A percentile compares a stretch with the other conserved stretches of the same genome.
Evolutionary conservation across 495 filamentous ascomycete species (phyloP).

Genomic region (Schizothecium vesticola): DNA sequence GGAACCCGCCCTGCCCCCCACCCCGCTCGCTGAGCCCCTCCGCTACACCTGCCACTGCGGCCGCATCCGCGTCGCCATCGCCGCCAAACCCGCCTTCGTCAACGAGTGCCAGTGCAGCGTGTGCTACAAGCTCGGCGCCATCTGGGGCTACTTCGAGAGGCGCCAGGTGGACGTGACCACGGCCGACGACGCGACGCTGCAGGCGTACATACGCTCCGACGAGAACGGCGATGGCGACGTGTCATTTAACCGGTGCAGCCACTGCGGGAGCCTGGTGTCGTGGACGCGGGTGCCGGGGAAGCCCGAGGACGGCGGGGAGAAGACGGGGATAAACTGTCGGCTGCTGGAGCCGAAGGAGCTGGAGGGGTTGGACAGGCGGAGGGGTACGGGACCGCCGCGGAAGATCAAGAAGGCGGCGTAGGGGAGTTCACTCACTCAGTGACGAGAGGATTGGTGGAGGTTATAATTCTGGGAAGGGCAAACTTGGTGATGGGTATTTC

Average conservation of each 20-base stretch:
- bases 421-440: not conserved
- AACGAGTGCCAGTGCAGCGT: conserved; percentile 10
- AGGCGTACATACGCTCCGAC: conserved; percentile 1
- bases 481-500: not conserved
- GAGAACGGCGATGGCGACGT: not conserved
- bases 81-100: not conserved
- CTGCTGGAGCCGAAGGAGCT: not conserved
- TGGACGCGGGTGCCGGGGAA: not conserved
- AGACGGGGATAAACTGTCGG: not conserved
- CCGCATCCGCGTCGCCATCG: not conserved
- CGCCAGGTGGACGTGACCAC: not conserved
- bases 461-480: not conserved
- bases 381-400: not conserved
- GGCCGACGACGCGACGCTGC: not conserved
- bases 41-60: conserved; percentile 9
- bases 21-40: not conserved
- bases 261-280: not conserved
- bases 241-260: conserved; percentile 2
- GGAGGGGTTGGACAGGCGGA: not conserved
- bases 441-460: not conserved
- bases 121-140: conserved; percentile 6
- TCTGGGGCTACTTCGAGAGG: conserved; percentile 3
- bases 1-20: not conserved
- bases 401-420: not conserved
- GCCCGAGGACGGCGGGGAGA: not conserved